These are phyloP conservation scores for Microcos paniculata DNA, from an alignment of 345 rosid species.

Conservation along the genomic window DNA sequence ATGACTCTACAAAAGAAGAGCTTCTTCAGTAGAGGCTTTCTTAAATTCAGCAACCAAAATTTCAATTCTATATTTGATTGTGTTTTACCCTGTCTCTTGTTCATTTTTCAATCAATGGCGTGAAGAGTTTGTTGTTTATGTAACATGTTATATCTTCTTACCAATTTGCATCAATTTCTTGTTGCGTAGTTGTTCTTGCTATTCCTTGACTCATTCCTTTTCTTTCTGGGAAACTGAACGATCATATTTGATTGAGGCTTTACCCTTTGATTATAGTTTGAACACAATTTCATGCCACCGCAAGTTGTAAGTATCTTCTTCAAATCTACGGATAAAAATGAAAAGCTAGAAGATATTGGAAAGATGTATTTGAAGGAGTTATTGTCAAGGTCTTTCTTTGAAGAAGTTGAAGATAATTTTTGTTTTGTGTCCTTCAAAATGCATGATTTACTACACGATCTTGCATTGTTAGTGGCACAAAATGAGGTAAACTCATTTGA, in stretches of 20 bases:
- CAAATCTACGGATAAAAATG: background rate
- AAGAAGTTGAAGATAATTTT: background rate
- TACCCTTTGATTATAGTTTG: too few relatives aligned
- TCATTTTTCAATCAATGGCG: background rate
- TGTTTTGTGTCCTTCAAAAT: background rate
- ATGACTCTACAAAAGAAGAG: too few relatives aligned
- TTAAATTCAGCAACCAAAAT: too few relatives aligned
- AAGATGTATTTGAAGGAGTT: background rate
- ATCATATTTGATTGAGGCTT: background rate
- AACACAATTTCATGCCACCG: too few relatives aligned
- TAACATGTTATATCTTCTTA: background rate
- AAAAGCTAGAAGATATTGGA: conserved; percentile 4
- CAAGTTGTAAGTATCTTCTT: too few relatives aligned
- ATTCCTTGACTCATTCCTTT: background rate
- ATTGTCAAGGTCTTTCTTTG: conserved; percentile 9
- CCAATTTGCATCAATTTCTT: background rate
- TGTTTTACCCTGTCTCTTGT: background rate
- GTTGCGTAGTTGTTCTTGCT: background rate
- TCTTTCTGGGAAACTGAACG: background rate
- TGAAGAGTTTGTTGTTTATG: background rate
- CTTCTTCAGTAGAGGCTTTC: too few relatives aligned
- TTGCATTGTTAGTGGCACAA: background rate
- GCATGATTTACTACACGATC: background rate
- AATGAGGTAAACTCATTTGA: background rate
- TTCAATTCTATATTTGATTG: background rate